These are phyloP conservation scores for Hymenoscyphus fructigenus DNA, from an alignment of 2,329 filamentous ascomycete genomes.

Conservation along the genomic window DNA sequence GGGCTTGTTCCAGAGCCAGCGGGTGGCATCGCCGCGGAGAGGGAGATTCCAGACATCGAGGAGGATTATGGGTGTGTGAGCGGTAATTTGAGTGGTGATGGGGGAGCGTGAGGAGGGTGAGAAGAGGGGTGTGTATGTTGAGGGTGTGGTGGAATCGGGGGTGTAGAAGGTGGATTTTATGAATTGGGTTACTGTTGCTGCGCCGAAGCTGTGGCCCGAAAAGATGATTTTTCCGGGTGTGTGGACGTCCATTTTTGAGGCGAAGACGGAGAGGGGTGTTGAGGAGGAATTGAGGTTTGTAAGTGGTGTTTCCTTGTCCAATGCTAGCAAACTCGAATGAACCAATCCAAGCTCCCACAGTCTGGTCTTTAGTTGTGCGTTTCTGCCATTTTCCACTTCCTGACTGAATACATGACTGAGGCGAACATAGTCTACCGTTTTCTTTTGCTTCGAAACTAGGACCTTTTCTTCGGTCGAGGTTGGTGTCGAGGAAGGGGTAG, in stretches of 20 bases:
- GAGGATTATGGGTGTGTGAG: constrained; percentile 63
- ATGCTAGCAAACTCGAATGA: constrained; percentile 64
- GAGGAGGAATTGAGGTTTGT: constrained; percentile 54
- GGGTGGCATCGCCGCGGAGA: constrained; percentile 60
- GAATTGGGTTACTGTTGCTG: constrained; percentile 71
- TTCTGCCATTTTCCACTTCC: constrained; percentile 65
- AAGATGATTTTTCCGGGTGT: constrained; percentile 72
- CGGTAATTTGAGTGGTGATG: constrained; percentile 66
- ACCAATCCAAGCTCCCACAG: constrained; percentile 76
- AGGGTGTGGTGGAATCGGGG: constrained; percentile 42
- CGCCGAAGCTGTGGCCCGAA: constrained; percentile 80
- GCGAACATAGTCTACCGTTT: constrained; percentile 44
- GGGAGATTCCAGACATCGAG: constrained; percentile 83
- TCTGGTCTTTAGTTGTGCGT: constrained; percentile 71
- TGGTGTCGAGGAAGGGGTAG: constrained; percentile 46
- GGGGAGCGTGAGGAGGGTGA: constrained; percentile 53
- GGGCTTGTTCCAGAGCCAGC: constrained; percentile 68
- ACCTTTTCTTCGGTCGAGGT: constrained; percentile 28
- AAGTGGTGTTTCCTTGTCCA: constrained; percentile 56
- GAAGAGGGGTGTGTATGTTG: constrained; percentile 59
- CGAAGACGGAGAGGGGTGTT: constrained; percentile 57
- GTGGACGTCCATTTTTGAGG: constrained; percentile 63
- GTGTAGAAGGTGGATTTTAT: constrained; percentile 77
- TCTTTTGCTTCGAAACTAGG: constrained; percentile 27
- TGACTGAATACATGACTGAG: constrained; percentile 63